Percentiles rank a stretch among this genome's conserved stretches.
Conservation (phyloP, 495 filamentous ascomycete species). For the Podospora appendiculata region DNA sequence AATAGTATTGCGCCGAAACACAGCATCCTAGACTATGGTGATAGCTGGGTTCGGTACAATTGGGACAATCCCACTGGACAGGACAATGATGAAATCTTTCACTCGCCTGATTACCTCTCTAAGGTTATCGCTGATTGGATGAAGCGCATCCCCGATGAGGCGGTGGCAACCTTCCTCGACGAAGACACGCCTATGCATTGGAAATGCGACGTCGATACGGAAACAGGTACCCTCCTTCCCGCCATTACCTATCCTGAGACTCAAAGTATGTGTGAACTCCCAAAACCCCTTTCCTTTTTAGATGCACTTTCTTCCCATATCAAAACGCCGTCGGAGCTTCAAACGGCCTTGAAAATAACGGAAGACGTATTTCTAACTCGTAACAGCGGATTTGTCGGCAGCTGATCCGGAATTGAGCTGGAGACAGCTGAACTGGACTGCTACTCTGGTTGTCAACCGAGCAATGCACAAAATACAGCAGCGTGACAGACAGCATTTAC, state of each 20-base stretch:
- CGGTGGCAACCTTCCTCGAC: conserved; percentile 7
- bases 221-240: conserved; percentile 18
- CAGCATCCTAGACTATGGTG: neutral
- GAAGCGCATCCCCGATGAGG: neutral
- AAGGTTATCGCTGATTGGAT: conserved; percentile 9
- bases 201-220: conserved; percentile 23
- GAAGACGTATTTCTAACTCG: too few relatives aligned
- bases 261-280: neutral
- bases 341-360: too few relatives aligned
- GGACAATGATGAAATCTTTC: conserved; percentile 7
- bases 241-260: conserved; percentile 19
- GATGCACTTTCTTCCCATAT: too few relatives aligned
- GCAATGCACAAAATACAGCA: neutral
- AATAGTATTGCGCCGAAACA: conserved; percentile 9
- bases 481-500: too few relatives aligned
- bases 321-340: too few relatives aligned
- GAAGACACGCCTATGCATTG: conserved; percentile 11
- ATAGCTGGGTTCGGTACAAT: conserved; percentile 3
- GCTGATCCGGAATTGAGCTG: conserved; percentile 3
- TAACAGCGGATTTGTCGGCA: neutral
- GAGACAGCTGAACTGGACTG: conserved; percentile 13
- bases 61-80: neutral
- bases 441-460: neutral
- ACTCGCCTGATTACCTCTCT: neutral
- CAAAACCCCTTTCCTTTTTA: too few relatives aligned